Evolutionary conservation across 768 basidiomycete species (phyloP).

Genomic region (Asterophora parasitica): DNA sequence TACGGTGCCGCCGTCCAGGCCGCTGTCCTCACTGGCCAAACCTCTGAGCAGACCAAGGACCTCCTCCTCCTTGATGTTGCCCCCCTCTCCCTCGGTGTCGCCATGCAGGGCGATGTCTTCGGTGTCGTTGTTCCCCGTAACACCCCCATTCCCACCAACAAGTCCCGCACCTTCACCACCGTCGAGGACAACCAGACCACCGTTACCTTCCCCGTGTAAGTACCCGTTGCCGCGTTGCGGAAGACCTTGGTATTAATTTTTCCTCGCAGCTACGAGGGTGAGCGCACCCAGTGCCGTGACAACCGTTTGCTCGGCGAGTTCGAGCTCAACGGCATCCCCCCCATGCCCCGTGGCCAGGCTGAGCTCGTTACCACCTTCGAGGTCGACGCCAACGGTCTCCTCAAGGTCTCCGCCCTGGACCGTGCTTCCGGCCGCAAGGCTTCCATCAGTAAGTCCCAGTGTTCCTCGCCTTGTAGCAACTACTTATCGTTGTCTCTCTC

Average conservation of each 20-base stretch:
- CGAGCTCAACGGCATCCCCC: slow-evolving; percentile 97
- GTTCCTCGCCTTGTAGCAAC: not conserved
- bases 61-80: slow-evolving; percentile 98
- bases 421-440: slow-evolving; percentile 99
- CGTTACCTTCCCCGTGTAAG: slow-evolving; percentile 98
- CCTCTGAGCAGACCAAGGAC: slow-evolving; percentile 98
- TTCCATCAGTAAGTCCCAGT: slow-evolving; percentile 71
- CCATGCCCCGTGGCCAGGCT: slow-evolving; percentile 99
- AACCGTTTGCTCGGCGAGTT: slow-evolving; percentile 99
- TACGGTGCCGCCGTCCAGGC: slow-evolving; percentile 99
- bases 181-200: slow-evolving; percentile 99
- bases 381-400: slow-evolving; percentile 97
- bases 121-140: slow-evolving; percentile 99
- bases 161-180: slow-evolving; percentile 97
- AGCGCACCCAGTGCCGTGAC: slow-evolving; percentile 99
- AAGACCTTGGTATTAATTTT: slow-evolving; percentile 5
- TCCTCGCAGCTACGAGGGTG: slow-evolving; percentile 82
- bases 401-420: slow-evolving; percentile 98
- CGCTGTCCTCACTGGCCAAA: slow-evolving; percentile 96
- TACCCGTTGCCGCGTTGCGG: not conserved
- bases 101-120: slow-evolving; percentile 99
- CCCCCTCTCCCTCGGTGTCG: slow-evolving; percentile 97
- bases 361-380: slow-evolving; percentile 99
- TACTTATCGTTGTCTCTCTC: slow-evolving; percentile 10
- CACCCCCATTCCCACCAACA: slow-evolving; percentile 99